Conservation (phyloP, 345 rosid genomes). For the Populus euphratica region DNA sequence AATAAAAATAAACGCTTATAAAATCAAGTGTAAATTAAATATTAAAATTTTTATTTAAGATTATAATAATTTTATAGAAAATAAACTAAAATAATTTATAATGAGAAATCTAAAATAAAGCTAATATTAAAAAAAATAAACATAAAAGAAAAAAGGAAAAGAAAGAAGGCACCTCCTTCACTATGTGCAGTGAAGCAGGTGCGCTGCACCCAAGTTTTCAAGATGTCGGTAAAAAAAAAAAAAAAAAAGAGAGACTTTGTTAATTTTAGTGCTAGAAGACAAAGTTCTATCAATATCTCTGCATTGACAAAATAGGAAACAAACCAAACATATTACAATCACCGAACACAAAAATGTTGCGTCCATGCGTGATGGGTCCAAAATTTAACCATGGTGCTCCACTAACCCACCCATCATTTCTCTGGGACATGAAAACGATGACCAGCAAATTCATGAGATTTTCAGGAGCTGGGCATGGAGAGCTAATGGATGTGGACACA, state of each 20-base stretch:
- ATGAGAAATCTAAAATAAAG: too few species aligned
- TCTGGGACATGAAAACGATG: neutral
- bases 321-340: neutral
- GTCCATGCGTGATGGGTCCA: neutral
- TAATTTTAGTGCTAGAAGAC: neutral
- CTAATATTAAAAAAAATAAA: too few species aligned
- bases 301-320: neutral
- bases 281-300: neutral
- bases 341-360: neutral
- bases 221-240: too few species aligned
- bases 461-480: neutral
- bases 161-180: too few species aligned
- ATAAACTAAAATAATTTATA: too few species aligned
- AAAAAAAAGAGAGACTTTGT: fast-evolving
- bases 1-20: too few species aligned
- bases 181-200: too few species aligned
- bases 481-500: neutral
- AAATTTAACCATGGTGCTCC: neutral
- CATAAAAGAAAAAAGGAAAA: too few species aligned
- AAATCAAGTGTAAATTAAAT: too few species aligned
- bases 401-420: neutral
- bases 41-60: too few species aligned
- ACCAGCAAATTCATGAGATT: neutral
- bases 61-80: too few species aligned
- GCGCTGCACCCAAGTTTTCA: too few species aligned